Conservation (phyloP, 495 filamentous ascomycete genomes). For the Thermothielavioides terrestris region DNA sequence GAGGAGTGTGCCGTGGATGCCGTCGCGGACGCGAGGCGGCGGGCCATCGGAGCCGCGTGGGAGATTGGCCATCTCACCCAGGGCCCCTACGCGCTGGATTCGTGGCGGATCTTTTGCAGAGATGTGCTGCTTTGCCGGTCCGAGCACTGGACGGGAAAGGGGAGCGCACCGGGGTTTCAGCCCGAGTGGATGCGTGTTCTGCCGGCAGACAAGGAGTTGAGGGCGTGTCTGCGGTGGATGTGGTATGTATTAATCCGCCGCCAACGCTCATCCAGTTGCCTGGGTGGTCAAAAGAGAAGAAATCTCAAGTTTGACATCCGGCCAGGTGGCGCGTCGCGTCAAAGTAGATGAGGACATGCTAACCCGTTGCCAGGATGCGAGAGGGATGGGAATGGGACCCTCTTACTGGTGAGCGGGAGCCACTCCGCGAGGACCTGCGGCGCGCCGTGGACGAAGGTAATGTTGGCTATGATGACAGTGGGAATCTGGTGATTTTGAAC, state of each 20-base stretch:
- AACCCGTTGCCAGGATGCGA: conserved; percentile 30
- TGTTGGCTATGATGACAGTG: conserved; percentile 53
- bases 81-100: conserved; percentile 84
- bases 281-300: too few relatives aligned
- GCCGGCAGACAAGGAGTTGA: conserved; percentile 79
- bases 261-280: too few relatives aligned
- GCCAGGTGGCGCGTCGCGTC: too few relatives aligned
- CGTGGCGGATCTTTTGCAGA: conserved; percentile 89
- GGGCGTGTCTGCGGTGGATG: conserved; percentile 81
- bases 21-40: conserved; percentile 25
- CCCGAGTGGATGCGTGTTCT: conserved; percentile 84
- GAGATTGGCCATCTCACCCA: conserved; percentile 82
- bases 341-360: neutral
- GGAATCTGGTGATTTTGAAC: conserved; percentile 36
- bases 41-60: conserved; percentile 49
- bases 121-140: conserved; percentile 62
- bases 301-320: too few relatives aligned
- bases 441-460: conserved; percentile 51
- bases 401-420: conserved; percentile 53
- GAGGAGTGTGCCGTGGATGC: conserved; percentile 11
- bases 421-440: conserved; percentile 47
- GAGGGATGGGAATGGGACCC: conserved; percentile 81
- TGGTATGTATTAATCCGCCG: conserved; percentile 55
- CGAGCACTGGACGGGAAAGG: conserved; percentile 51
- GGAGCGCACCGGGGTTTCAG: conserved; percentile 35